phyloP scores from a whole-genome alignment of 1,139 yeast species.

The Blastobotrys raffinosifermentans region DNA sequence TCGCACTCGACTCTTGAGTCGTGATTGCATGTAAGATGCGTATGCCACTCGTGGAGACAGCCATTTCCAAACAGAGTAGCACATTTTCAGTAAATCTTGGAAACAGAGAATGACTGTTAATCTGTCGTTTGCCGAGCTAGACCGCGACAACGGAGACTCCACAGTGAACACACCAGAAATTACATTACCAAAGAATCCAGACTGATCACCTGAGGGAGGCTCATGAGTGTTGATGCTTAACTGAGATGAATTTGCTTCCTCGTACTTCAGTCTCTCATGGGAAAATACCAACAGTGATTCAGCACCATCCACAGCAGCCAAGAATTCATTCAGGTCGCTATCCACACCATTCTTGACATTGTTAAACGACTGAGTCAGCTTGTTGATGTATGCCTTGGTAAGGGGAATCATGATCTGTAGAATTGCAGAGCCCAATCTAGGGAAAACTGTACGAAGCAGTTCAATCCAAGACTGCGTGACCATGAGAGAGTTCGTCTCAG shows the following conservation, averaged over 20 bases:
- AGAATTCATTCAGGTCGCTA: slow-evolving; percentile 28
- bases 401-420: slow-evolving; percentile 47
- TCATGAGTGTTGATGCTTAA: not conserved
- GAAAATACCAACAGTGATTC: slow-evolving; percentile 57
- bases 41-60: slow-evolving; percentile 33
- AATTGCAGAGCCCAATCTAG: slow-evolving; percentile 45
- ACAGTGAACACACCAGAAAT: slow-evolving; percentile 83
- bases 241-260: slow-evolving; percentile 18
- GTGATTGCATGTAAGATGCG: slow-evolving; percentile 54
- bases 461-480: slow-evolving; percentile 46
- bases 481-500: too few species aligned
- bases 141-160: slow-evolving; percentile 58
- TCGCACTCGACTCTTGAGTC: slow-evolving; percentile 66
- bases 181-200: slow-evolving; percentile 59
- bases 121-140: slow-evolving; percentile 46
- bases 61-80: slow-evolving; percentile 70
- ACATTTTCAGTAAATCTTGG: slow-evolving; percentile 50
- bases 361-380: slow-evolving; percentile 38
- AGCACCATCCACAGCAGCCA: slow-evolving; percentile 56
- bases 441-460: slow-evolving; percentile 42
- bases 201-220: not conserved
- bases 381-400: slow-evolving; percentile 46
- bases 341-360: slow-evolving; percentile 19
- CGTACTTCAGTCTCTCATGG: slow-evolving; percentile 46
- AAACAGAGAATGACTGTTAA: slow-evolving; percentile 56